Evolutionary conservation across 257 asterid species (phyloP).

Genomic region (Solanum pinnatisectum): DNA sequence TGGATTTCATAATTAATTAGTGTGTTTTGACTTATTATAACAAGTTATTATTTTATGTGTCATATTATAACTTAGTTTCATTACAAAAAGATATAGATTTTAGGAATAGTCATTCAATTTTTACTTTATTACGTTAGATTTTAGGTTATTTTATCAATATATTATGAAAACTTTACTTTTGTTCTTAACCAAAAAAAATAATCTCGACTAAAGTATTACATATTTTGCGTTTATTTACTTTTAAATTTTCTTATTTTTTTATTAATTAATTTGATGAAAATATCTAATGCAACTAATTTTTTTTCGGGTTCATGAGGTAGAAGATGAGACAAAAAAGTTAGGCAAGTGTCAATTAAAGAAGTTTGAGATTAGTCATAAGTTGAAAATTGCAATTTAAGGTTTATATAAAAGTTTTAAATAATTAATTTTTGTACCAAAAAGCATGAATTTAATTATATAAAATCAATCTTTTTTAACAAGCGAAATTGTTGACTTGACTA

Average conservation of each 20-base stretch:
- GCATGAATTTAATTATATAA: background rate
- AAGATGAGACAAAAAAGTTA: background rate
- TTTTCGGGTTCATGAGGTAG: background rate
- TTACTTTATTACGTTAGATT: background rate
- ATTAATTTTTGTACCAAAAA: background rate
- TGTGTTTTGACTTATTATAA: background rate
- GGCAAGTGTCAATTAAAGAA: background rate
- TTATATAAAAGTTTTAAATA: background rate
- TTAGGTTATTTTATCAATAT: background rate
- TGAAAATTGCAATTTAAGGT: background rate
- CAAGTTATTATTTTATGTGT: background rate
- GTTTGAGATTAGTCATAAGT: background rate
- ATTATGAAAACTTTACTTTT: too few species aligned
- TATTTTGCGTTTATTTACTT: background rate
- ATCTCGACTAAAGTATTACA: background rate
- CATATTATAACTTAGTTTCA: background rate
- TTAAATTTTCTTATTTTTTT: background rate
- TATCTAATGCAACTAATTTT: too few species aligned
- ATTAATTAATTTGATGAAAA: background rate
- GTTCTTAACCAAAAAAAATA: background rate
- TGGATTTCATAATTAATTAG: background rate
- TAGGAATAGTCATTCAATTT: background rate
- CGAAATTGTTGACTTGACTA: background rate
- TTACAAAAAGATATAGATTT: background rate
- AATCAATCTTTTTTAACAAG: background rate